A percentile compares a stretch with the other conserved stretches of the same genome.
phyloP scores from a whole-genome alignment of 2,329 filamentous ascomycete genomes.

The Blastomyces emzantsi region DNA sequence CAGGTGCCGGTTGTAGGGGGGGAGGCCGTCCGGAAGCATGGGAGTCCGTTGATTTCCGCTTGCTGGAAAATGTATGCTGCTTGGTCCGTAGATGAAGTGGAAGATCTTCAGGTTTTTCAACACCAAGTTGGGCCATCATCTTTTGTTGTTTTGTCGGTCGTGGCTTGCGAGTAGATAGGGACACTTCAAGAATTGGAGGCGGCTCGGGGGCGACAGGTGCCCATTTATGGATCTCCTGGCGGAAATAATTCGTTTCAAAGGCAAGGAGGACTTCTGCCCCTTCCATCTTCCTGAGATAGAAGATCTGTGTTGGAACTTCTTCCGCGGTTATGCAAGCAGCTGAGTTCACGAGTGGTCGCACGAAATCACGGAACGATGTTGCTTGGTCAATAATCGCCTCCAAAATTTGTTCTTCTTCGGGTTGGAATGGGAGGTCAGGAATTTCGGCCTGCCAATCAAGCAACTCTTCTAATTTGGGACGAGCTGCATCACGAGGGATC shows the following conservation, averaged over 20 bases:
- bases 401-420: constrained; percentile 83
- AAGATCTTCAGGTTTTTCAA: constrained; percentile 82
- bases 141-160: constrained; percentile 96
- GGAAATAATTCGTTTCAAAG: constrained; percentile 95
- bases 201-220: constrained; percentile 78
- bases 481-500: constrained; percentile 90
- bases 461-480: constrained; percentile 89
- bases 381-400: constrained; percentile 81
- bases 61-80: constrained; percentile 52
- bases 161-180: constrained; percentile 87
- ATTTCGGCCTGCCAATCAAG: constrained; percentile 79
- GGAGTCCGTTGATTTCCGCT: constrained; percentile 58
- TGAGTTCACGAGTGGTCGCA: constrained; percentile 65
- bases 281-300: constrained; percentile 95
- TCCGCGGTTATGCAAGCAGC: constrained; percentile 71
- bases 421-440: constrained; percentile 73
- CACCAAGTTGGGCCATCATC: constrained; percentile 77
- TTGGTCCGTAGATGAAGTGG: constrained; percentile 76
- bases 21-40: constrained; percentile 22
- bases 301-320: constrained; percentile 81
- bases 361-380: constrained; percentile 71
- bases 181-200: constrained; percentile 77
- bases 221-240: constrained; percentile 92
- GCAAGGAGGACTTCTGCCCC: constrained; percentile 88
- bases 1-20: constrained; percentile 26